phyloP scores from a whole-genome alignment of 2,329 filamentous ascomycete genomes.

The Hypocreales sp. region DNA sequence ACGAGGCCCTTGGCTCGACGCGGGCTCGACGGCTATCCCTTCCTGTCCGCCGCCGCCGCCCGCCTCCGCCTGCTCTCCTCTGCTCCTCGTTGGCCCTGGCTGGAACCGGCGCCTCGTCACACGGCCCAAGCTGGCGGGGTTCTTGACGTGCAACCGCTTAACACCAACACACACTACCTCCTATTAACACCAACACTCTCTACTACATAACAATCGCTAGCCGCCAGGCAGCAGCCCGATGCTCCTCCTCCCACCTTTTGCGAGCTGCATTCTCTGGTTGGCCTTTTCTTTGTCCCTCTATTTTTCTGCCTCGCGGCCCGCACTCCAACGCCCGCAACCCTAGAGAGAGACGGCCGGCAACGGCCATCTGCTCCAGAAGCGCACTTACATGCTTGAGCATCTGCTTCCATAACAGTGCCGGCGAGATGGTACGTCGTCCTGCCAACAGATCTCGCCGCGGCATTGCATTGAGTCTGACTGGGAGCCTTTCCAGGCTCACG shows the following conservation, averaged over 20 bases:
- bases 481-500: slow-evolving; percentile 15
- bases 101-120: slow-evolving; percentile 2
- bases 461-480: neutral
- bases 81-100: too few relatives aligned
- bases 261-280: too few relatives aligned
- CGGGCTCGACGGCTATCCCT: too few relatives aligned
- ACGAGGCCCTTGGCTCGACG: too few relatives aligned
- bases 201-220: slow-evolving; percentile 32
- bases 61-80: neutral
- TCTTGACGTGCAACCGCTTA: slow-evolving; percentile 2
- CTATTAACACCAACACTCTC: slow-evolving; percentile 1
- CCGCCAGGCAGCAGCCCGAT: slow-evolving; percentile 22
- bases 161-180: too few relatives aligned
- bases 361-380: slow-evolving; percentile 15
- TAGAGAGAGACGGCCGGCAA: slow-evolving; percentile 20
- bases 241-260: slow-evolving; percentile 24
- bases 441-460: too few relatives aligned
- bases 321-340: too few relatives aligned
- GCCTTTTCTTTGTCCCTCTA: neutral
- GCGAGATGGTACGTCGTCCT: slow-evolving; percentile 19
- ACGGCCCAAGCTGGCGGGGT: neutral
- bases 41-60: neutral
- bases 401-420: too few relatives aligned
- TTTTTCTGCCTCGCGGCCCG: slow-evolving; percentile 12
- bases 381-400: too few relatives aligned